A percentile compares a stretch with the other conserved stretches of the same genome.
These are phyloP conservation scores for Syncephalastrum monosporum DNA, from an alignment of 371 early-diverging fungal genomes.

Conservation along the genomic window DNA sequence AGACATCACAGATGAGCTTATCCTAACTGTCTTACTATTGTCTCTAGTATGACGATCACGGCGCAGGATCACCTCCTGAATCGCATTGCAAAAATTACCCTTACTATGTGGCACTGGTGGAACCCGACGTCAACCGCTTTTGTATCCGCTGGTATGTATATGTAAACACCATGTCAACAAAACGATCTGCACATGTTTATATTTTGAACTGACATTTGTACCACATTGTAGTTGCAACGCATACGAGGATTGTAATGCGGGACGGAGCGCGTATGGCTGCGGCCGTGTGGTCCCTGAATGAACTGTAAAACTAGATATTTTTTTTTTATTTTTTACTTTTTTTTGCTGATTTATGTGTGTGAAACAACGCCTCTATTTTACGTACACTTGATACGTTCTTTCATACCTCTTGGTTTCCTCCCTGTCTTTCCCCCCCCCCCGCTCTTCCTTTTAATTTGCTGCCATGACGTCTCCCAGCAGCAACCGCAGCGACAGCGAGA, in stretches of 20 bases:
- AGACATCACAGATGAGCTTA: slow-evolving; percentile 6
- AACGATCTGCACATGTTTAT: background rate
- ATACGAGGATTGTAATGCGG: slow-evolving; percentile 29
- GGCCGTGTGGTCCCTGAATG: slow-evolving; percentile 26
- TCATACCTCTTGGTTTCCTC: too few species aligned
- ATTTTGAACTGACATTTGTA: background rate
- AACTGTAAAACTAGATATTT: background rate
- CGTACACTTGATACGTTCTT: too few species aligned
- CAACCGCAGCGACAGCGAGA: too few species aligned
- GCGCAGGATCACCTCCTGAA: slow-evolving; percentile 20
- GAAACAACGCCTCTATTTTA: too few species aligned
- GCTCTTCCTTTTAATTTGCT: too few species aligned
- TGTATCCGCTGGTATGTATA: slow-evolving; percentile 38
- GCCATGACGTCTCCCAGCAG: too few species aligned
- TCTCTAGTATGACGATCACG: slow-evolving; percentile 32
- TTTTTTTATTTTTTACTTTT: too few species aligned
- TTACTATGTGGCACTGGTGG: slow-evolving; percentile 43
- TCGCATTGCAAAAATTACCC: slow-evolving; percentile 33
- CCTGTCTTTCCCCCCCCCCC: too few species aligned
- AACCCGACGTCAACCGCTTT: slow-evolving; percentile 33
- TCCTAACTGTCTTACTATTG: background rate
- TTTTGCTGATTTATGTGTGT: too few species aligned
- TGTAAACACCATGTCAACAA: slow-evolving; percentile 1
- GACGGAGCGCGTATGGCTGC: slow-evolving; percentile 34
- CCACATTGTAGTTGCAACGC: slow-evolving; percentile 23